Percentiles rank a stretch among this genome's conserved stretches.
These are phyloP conservation scores for Malus hybrid DNA, from an alignment of 331 rosid species.

Conservation along the genomic window DNA sequence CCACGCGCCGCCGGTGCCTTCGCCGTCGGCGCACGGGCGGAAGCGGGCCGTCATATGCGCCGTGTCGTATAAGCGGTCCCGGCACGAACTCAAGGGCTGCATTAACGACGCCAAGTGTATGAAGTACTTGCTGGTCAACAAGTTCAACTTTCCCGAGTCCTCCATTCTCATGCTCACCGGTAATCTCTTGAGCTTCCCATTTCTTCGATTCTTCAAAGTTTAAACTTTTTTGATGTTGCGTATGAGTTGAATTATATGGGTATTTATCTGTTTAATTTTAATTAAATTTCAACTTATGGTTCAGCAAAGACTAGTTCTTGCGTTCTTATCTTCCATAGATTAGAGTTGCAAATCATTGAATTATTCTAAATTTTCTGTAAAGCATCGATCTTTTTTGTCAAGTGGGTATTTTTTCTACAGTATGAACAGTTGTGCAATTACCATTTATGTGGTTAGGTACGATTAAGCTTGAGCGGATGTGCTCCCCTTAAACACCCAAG, in stretches of 20 bases:
- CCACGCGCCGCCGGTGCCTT: slow-evolving; percentile 4
- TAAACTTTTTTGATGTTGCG: not conserved
- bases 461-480: too few relatives aligned
- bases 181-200: not conserved
- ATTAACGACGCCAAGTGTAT: slow-evolving; percentile 44
- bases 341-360: not conserved
- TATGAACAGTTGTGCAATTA: not conserved
- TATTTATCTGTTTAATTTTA: not conserved
- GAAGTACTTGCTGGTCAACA: slow-evolving; percentile 36
- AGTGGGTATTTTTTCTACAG: not conserved
- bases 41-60: slow-evolving; percentile 41
- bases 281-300: not conserved
- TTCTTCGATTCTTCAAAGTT: not conserved
- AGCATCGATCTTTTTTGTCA: not conserved
- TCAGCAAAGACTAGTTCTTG: not conserved
- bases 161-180: slow-evolving; percentile 45
- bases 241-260: not conserved
- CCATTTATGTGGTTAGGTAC: not conserved
- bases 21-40: slow-evolving; percentile 12
- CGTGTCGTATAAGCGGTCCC: slow-evolving; percentile 27
- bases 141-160: slow-evolving; percentile 32
- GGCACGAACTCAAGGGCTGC: slow-evolving; percentile 37
- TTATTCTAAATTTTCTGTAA: not conserved
- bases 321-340: not conserved
- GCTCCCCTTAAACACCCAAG: too few relatives aligned